phyloP scores from a whole-genome alignment of 2,329 filamentous ascomycete genomes.

The Aspergillus chevalieri region DNA sequence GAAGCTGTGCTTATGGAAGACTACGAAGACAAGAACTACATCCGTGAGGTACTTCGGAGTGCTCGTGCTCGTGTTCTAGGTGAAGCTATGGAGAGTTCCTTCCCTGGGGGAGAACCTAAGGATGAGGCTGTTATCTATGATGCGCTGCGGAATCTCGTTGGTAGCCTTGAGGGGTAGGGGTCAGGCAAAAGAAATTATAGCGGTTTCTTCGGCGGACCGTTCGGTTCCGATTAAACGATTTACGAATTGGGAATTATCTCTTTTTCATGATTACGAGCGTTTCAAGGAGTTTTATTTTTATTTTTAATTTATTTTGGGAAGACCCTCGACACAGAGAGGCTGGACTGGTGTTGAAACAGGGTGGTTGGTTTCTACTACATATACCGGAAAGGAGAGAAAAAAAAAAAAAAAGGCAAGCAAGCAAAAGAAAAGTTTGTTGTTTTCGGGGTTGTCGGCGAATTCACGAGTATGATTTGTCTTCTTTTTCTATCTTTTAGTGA shows the following conservation, averaged over 20 bases:
- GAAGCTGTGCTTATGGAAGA: conserved; percentile 41
- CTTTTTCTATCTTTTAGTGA: conserved; percentile 6
- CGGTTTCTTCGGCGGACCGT: not conserved
- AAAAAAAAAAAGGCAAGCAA: not conserved
- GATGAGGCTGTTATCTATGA: conserved; percentile 40
- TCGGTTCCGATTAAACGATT: conserved; percentile 8
- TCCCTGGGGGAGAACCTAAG: conserved; percentile 39
- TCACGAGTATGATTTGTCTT: conserved; percentile 5
- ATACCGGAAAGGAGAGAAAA: not conserved
- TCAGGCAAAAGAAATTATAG: not conserved
- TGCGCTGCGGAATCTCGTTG: conserved; percentile 34
- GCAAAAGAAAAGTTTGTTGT: not conserved
- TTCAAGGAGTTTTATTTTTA: not conserved
- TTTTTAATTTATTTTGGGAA: not conserved
- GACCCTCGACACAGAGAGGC: not conserved
- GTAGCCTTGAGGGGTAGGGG: conserved; percentile 26
- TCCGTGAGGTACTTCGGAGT: conserved; percentile 39
- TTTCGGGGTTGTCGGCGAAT: conserved; percentile 16
- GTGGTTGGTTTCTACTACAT: not conserved
- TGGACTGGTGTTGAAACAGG: not conserved
- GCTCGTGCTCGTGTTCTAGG: conserved; percentile 37
- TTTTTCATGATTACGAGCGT: conserved; percentile 8
- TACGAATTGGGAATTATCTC: conserved; percentile 10
- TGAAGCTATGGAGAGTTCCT: conserved; percentile 35
- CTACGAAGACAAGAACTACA: conserved; percentile 42